Evolutionary conservation across 2,329 filamentous ascomycete genomes (phyloP), one percentile per base, ranked within the genome.

Genomic region (Lachnellula subtilissima): DNA sequence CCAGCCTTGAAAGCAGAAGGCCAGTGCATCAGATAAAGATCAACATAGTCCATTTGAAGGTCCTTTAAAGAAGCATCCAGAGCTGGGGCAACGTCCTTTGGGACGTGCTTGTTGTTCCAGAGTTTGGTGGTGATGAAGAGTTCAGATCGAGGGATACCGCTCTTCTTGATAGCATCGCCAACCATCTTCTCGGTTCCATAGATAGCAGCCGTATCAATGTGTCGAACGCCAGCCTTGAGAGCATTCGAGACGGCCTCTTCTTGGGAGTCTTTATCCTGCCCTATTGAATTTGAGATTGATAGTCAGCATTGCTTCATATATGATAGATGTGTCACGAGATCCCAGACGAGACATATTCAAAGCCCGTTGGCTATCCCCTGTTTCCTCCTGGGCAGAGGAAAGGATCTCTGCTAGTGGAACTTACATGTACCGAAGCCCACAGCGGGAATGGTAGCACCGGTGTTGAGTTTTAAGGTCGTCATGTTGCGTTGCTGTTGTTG

Each of bases 51-150:
- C 32, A 72, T 61, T 28, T 65, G 64, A 7, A 75, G 68, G 35
- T 71, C 70, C 47, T 70, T 67, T 25, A 75, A 61, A 3, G 70
- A 69, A 12, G 62, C 61, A 52, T 74, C 65, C n/a, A 73, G 53
- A 11, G 67, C 67, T 40, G 60, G 57, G 32, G 69, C 66, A 2
- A 72, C 68, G 58, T 72, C 69, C 25, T 70, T 65, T 3, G 68
- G 69, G 35, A 63, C 58, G 53, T 73, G 70, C 17, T 48, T 61
- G 45, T 65, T 81, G 71, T 83, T 83, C 81, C 81, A 85, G 12
- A 85, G 72, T 72, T 86, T 86, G 60, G 77, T 78, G n/a, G 82
- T 84, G 52, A 82, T 73, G 59, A 73, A 73, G 48, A 78, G 70
- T 3, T 76, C 71, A 15, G 66, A 70, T 15, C 74, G 72, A 56